These are phyloP conservation scores for Chlorella ohadii DNA, from an alignment of 139 green algal species.

Conservation along the genomic window DNA sequence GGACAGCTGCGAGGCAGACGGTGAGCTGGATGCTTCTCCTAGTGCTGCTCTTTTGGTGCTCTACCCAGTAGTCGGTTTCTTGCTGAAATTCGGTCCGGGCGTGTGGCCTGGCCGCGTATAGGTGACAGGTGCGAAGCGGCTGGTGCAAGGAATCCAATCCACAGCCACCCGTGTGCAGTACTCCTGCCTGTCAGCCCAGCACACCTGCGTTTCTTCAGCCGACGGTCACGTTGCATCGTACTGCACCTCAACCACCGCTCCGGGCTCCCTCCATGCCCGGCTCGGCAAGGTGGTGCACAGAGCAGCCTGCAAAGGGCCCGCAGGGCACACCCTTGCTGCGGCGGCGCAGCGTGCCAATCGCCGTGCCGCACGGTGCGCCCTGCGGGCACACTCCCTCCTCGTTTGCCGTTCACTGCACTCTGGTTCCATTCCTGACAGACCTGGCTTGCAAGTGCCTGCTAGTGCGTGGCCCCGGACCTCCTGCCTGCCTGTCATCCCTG, in stretches of 20 bases:
- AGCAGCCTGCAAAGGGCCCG: conserved; percentile 10
- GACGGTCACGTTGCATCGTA: neutral
- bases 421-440: no score
- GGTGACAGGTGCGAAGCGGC: no score
- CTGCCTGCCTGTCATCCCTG: no score
- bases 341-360: neutral
- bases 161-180: no score
- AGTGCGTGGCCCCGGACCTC: conserved; percentile 92
- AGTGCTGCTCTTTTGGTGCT: no score
- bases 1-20: conserved; percentile 71
- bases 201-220: no score
- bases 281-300: conserved; percentile 42
- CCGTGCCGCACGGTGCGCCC: conserved; percentile 15
- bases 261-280: neutral
- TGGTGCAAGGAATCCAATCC: no score
- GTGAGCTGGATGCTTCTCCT: no score
- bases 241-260: conserved; percentile 43
- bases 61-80: no score
- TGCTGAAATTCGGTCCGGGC: no score
- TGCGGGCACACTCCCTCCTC: neutral
- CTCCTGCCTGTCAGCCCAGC: no score
- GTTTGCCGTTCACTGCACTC: neutral
- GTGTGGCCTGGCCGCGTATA: no score
- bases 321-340: neutral
- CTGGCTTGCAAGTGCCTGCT: conserved; percentile 85